A percentile compares a stretch with the other conserved stretches of the same genome.
Evolutionary conservation across 2,329 filamentous ascomycete genomes (phyloP).

Genomic region (Sporothrix dimorphospora): DNA sequence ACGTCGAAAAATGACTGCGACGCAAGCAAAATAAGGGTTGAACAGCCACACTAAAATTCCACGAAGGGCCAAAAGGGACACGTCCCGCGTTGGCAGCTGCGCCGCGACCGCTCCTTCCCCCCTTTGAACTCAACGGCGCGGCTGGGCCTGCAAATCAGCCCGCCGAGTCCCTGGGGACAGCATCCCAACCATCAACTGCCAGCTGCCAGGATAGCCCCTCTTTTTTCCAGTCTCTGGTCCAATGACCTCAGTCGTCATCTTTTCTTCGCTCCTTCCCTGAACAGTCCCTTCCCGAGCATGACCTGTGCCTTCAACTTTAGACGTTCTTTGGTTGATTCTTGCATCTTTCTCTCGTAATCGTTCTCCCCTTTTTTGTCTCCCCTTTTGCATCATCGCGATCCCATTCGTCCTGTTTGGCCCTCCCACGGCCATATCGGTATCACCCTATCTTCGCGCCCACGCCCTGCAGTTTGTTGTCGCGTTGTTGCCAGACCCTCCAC

Average conservation of each 20-base stretch:
- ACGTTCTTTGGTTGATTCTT: not conserved
- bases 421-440: not conserved
- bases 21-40: not conserved
- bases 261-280: not conserved
- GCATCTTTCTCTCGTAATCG: conserved; percentile 15
- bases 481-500: not conserved
- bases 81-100: conserved; percentile 8
- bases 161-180: not conserved
- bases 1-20: not conserved
- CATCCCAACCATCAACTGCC: conserved; percentile 11
- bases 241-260: conserved; percentile 21
- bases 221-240: conserved; percentile 22
- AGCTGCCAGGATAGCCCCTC: conserved; percentile 17
- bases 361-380: not conserved
- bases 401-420: not conserved
- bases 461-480: not conserved
- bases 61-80: not conserved
- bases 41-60: not conserved
- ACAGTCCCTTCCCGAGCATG: conserved; percentile 5
- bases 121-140: too few relatives aligned
- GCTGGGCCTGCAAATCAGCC: conserved; percentile 16
- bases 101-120: conserved; percentile 19
- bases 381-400: conserved; percentile 18
- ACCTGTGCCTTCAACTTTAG: not conserved
- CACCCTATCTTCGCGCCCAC: not conserved